Base-by-base conservation (phyloP, 2,329 filamentous ascomycete species). In the Aspergillus oerlinghausenensis region DNA sequence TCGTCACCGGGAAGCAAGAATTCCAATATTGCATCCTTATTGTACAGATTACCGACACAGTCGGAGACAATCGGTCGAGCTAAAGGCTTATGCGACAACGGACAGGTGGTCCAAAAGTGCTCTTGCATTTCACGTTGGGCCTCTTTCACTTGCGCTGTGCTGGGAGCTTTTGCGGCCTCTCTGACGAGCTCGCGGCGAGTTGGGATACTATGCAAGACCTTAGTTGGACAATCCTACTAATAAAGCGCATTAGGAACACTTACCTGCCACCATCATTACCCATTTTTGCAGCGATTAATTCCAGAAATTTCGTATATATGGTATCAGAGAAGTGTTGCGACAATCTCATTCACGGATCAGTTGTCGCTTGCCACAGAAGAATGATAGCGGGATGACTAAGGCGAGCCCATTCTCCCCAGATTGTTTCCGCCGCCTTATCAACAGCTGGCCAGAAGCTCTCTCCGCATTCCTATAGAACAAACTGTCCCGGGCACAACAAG, bases 161-260 rank as follows among this genome's bases (percentile, higher is more conserved):
- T 95, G 23, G 89, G 89, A 52, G 86, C 83, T 66, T 90, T 89
- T 45, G 92, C 91, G 28, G 92, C 91, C 74, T 93, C 88, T 76
- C 96, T 96, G 73, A 99, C 94, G 49, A 99, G 89, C 75, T 99
- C 95, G 69, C 92, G 89, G 32, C 95, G 90, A 61, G 89, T 97
- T 4, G 94, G 94, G 65, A 99, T 99, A 65, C 90, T 86, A 62
- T 19, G 6, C 26, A 21, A 40, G 53, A 17, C 25, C 23, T 17
- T 32, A 23, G 48, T n/a, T 43, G 29, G 51, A n/a, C 26, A 3
- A 21, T 3, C 14, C 5, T 5, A 17, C 32, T 7, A 14, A 21
- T 23, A 3, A n/a, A 17, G 28, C 21, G 4, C 10, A 6, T 29
- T 1, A 2, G 11, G 11, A 21, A 23, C 5, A 63, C 71, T 70